These are phyloP conservation scores for Emydomyces testavorans DNA, from an alignment of 2,329 filamentous ascomycete genomes.

Conservation along the genomic window DNA sequence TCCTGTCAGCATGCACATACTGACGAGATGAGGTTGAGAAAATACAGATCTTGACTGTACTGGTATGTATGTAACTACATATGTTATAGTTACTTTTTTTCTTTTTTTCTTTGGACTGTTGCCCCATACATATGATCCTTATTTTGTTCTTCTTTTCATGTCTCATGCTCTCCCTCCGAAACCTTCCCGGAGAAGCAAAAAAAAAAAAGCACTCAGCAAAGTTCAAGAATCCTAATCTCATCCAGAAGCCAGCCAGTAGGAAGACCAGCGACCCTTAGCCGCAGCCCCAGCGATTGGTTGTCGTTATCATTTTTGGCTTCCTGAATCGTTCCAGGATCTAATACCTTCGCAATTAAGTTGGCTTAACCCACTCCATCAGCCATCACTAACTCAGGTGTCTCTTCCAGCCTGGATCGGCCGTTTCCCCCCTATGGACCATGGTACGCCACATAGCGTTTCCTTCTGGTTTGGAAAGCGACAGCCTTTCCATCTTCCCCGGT, in stretches of 20 bases:
- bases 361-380: constrained; percentile 2
- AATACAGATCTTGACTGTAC: not conserved
- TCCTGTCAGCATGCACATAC: not conserved
- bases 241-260: constrained; percentile 5
- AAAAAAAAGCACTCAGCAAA: not conserved
- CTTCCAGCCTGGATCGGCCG: constrained; percentile 8
- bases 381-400: constrained; percentile 4
- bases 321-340: constrained; percentile 5
- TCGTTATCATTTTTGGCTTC: not conserved
- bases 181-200: not conserved
- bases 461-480: constrained; percentile 9
- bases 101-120: no score
- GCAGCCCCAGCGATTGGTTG: constrained; percentile 5
- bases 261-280: constrained; percentile 3
- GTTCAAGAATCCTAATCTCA: constrained; percentile 5
- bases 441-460: constrained; percentile 13
- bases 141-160: not conserved
- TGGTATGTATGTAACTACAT: not conserved
- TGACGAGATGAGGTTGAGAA: not conserved
- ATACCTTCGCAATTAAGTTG: constrained; percentile 7
- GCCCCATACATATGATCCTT: not conserved
- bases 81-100: no score
- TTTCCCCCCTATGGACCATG: constrained; percentile 3
- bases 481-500: constrained; percentile 15
- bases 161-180: not conserved